phyloP scores from a whole-genome alignment of 352 stramenopile genomes.

The Thraustochytrium sp. region DNA sequence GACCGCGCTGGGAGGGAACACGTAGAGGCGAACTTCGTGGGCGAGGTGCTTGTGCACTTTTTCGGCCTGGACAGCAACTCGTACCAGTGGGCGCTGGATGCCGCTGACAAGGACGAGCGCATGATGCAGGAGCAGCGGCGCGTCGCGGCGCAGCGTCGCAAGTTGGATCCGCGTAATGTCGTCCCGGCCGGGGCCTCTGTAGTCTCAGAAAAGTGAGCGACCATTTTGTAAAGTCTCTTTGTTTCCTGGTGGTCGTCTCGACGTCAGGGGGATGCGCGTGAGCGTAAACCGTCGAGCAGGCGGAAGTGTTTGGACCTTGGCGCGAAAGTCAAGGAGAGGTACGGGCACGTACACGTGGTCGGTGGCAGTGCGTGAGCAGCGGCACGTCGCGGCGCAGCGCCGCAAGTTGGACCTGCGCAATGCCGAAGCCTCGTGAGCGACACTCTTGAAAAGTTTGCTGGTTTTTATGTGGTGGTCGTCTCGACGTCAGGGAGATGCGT shows the following conservation, averaged over 20 bases:
- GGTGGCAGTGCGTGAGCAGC: background rate
- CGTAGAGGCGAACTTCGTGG: conserved; percentile 21
- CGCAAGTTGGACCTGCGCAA: background rate
- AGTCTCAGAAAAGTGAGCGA: background rate
- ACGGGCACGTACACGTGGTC: background rate
- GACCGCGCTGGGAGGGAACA: background rate
- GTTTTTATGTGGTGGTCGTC: background rate
- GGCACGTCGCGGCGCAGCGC: background rate
- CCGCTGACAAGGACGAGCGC: background rate
- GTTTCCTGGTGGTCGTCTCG: background rate
- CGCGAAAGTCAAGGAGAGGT: background rate
- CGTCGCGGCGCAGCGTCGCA: background rate
- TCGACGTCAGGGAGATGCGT: background rate
- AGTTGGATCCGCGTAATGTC: background rate
- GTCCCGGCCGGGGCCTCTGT: background rate
- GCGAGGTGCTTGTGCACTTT: conserved; percentile 28
- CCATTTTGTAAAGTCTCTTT: background rate
- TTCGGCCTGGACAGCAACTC: background rate
- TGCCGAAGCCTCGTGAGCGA: background rate
- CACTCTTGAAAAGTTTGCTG: background rate
- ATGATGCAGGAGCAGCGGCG: background rate
- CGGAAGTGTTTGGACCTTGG: conserved; percentile 2
- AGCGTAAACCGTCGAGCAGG: background rate
- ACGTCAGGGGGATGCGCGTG: background rate
- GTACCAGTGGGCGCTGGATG: conserved; percentile 10